Evolutionary conservation across 441 rosid genomes (phyloP).

Genomic region (Adansonia madagascariensis): DNA sequence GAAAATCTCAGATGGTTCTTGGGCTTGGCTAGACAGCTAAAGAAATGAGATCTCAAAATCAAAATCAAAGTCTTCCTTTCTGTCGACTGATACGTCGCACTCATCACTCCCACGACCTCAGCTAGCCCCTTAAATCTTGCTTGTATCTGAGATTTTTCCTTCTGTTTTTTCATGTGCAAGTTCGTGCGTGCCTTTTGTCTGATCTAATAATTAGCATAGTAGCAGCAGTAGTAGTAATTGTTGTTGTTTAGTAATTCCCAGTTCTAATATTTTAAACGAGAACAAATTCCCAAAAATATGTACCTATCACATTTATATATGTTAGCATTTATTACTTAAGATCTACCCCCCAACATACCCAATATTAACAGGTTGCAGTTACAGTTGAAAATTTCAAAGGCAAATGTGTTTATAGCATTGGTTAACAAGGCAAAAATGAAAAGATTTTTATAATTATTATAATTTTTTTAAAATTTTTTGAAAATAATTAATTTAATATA

Average conservation of each 20-base stretch:
- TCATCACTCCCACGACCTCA: slow-evolving; percentile 52
- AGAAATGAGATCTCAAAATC: not conserved
- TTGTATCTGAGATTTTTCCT: not conserved
- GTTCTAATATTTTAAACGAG: not conserved
- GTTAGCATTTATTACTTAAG: too few species aligned
- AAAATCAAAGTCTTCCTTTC: slow-evolving; percentile 39
- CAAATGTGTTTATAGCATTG: too few species aligned
- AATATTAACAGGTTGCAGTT: slow-evolving; percentile 18
- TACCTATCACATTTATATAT: not conserved
- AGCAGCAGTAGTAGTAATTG: too few species aligned
- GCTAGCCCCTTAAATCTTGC: slow-evolving; percentile 27
- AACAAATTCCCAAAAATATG: not conserved
- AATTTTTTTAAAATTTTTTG: too few species aligned
- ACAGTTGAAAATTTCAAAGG: not conserved
- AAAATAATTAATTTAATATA: too few species aligned
- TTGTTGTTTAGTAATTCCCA: not conserved
- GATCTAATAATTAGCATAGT: not conserved
- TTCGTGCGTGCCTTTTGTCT: not conserved
- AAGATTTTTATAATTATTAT: too few species aligned
- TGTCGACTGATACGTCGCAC: slow-evolving; percentile 66
- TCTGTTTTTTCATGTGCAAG: slow-evolving; percentile 6
- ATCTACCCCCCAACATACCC: slow-evolving; percentile 26
- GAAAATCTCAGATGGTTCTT: not conserved
- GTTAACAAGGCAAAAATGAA: too few species aligned
- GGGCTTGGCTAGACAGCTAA: not conserved